A percentile compares a stretch with the other conserved stretches of the same genome.
Evolutionary conservation across 495 filamentous ascomycete genomes (phyloP).

Genomic region (Aspergillus hancockii): DNA sequence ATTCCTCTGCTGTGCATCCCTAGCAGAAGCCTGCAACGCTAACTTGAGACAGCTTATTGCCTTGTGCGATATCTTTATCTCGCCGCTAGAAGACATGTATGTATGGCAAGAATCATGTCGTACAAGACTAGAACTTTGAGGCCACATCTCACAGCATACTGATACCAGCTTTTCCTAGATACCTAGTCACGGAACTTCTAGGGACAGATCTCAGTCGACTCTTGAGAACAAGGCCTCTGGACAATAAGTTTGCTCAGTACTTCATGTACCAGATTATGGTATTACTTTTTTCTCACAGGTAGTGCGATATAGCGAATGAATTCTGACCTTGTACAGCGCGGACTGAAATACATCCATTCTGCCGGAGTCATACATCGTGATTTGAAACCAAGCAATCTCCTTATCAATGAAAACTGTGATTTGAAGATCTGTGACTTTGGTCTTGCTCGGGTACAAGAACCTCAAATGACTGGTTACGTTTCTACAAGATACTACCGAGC

Average conservation of each 20-base stretch:
- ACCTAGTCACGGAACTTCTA: conserved; percentile 96
- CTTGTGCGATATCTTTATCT: conserved; percentile 98
- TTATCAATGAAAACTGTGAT: conserved; percentile 99
- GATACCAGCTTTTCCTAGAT: conserved; percentile 51
- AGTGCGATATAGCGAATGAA: conserved; percentile 2
- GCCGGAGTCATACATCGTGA: conserved; percentile 97
- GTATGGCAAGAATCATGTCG: conserved; percentile 23
- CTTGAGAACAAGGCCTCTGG: conserved; percentile 88
- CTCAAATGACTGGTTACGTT: conserved; percentile 99
- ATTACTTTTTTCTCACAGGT: not conserved
- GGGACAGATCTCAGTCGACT: conserved; percentile 95
- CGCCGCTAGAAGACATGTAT: conserved; percentile 96
- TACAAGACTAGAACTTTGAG: not conserved
- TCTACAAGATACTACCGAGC: conserved; percentile 98
- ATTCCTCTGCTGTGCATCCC: not conserved
- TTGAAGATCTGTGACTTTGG: conserved; percentile 99
- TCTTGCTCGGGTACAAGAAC: conserved; percentile 93
- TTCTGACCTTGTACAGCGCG: conserved; percentile 63
- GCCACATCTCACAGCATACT: conserved; percentile 14
- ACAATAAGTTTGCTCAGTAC: conserved; percentile 99
- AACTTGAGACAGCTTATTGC: conserved; percentile 75
- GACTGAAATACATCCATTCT: conserved; percentile 98
- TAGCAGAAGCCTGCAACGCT: conserved; percentile 5
- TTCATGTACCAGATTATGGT: conserved; percentile 99
- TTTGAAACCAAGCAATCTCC: conserved; percentile 95